phyloP scores from a whole-genome alignment of 2,329 filamentous ascomycete species.

The Xylaria sp. region DNA sequence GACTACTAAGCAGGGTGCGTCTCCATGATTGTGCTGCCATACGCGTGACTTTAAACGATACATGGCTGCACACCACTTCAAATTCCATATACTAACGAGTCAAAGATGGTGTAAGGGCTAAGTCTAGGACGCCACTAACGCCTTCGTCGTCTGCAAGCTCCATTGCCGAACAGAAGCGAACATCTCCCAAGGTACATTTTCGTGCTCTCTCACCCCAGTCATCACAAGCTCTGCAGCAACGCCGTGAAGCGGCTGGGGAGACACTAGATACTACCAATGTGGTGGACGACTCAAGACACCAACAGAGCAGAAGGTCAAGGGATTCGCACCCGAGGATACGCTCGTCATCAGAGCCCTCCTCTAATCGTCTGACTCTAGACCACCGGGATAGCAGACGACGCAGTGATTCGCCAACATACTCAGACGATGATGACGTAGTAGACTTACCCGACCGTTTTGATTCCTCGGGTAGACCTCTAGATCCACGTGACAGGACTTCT shows the following conservation, averaged over 20 bases:
- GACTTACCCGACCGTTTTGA: constrained; percentile 51
- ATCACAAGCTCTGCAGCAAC: constrained; percentile 45
- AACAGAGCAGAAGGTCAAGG: neutral
- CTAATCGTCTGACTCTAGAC: constrained; percentile 33
- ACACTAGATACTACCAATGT: constrained; percentile 24
- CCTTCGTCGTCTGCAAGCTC: constrained; percentile 11
- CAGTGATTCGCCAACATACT: constrained; percentile 31
- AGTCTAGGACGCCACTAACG: constrained; percentile 7
- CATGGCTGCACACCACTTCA: neutral
- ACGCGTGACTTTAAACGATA: constrained; percentile 11
- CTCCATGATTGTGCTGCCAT: constrained; percentile 45
- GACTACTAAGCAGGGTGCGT: constrained; percentile 51
- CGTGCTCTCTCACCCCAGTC: constrained; percentile 49
- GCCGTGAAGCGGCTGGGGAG: constrained; percentile 38
- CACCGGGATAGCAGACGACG: constrained; percentile 30
- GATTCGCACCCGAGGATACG: constrained; percentile 32
- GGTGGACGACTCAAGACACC: neutral
- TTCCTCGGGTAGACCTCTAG: constrained; percentile 43
- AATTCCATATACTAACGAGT: constrained; percentile 16
- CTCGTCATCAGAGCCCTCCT: constrained; percentile 44
- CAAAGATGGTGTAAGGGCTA: constrained; percentile 36
- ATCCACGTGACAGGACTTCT: constrained; percentile 21
- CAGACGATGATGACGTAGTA: constrained; percentile 45
- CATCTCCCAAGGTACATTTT: constrained; percentile 45
- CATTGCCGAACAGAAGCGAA: constrained; percentile 27